Conservation (phyloP, 495 filamentous ascomycete species). For the Podospora australis region DNA sequence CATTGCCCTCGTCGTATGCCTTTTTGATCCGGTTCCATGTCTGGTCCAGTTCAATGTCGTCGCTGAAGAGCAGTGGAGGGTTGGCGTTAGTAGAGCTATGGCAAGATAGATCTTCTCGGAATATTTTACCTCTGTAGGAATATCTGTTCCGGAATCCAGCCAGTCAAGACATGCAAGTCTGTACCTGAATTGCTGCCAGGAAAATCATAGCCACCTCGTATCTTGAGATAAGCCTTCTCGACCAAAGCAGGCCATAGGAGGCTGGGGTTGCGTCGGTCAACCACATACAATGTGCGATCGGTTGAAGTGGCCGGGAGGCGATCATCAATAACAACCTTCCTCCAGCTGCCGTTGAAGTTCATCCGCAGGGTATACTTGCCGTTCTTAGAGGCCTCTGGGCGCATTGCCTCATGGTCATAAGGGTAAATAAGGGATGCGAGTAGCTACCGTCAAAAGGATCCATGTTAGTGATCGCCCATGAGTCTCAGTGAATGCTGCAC, state of each 20-base stretch:
- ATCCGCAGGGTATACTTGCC: slow-evolving; percentile 90
- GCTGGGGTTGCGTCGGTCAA: slow-evolving; percentile 70
- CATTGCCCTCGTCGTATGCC: slow-evolving; percentile 70
- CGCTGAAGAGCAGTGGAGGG: slow-evolving; percentile 27
- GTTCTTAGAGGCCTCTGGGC: slow-evolving; percentile 57
- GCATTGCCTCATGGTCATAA: slow-evolving; percentile 48
- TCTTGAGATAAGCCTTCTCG: slow-evolving; percentile 97
- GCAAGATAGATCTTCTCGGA: slow-evolving; percentile 2
- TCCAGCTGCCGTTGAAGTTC: slow-evolving; percentile 90
- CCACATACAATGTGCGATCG: slow-evolving; percentile 73
- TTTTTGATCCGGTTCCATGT: slow-evolving; percentile 74
- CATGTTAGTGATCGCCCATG: too few species aligned
- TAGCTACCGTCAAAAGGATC: slow-evolving; percentile 39
- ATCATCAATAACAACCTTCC: slow-evolving; percentile 86
- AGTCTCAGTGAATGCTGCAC: too few species aligned
- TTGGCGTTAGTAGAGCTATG: slow-evolving; percentile 1
- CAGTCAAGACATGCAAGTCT: slow-evolving; percentile 82
- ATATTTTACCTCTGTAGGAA: slow-evolving; percentile 81
- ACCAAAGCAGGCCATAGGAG: slow-evolving; percentile 88
- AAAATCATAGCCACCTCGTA: slow-evolving; percentile 94
- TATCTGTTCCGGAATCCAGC: slow-evolving; percentile 95
- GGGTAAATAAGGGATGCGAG: slow-evolving; percentile 68
- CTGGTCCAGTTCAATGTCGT: slow-evolving; percentile 65
- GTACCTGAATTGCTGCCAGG: slow-evolving; percentile 97
- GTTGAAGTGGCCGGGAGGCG: slow-evolving; percentile 71